Conservation (phyloP, 2,329 filamentous ascomycete genomes). For the Chaetomium sp. region DNA sequence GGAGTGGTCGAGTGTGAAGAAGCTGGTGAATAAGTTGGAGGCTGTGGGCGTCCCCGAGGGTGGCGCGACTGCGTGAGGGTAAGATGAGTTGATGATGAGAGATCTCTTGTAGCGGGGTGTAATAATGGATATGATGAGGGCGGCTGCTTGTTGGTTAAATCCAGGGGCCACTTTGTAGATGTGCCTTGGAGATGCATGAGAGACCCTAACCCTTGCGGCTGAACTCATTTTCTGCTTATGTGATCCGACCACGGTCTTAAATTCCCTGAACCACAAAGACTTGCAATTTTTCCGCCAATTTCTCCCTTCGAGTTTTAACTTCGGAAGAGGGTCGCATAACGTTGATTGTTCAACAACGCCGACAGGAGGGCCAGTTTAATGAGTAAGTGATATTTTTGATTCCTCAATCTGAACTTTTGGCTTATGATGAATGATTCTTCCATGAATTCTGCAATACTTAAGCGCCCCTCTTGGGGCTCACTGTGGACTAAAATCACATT, state of each 20-base stretch:
- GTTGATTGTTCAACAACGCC: too few relatives aligned
- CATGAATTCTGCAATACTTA: constrained; percentile 47
- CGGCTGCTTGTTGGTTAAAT: background rate
- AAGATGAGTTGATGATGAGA: constrained; percentile 27
- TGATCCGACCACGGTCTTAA: too few relatives aligned
- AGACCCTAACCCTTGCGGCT: too few relatives aligned
- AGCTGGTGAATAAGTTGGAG: constrained; percentile 72
- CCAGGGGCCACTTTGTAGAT: too few relatives aligned
- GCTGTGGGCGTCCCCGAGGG: constrained; percentile 34
- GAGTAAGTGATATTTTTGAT: constrained; percentile 6
- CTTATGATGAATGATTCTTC: constrained; percentile 28
- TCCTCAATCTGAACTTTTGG: background rate
- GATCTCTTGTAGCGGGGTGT: background rate
- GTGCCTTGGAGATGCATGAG: too few relatives aligned
- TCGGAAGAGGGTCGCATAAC: too few relatives aligned
- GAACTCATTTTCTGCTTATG: too few relatives aligned
- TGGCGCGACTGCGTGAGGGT: constrained; percentile 32
- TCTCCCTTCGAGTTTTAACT: too few relatives aligned
- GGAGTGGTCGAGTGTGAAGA: constrained; percentile 92
- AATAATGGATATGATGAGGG: background rate
- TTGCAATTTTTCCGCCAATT: too few relatives aligned
- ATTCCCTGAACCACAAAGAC: too few relatives aligned
- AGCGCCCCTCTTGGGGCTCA: constrained; percentile 18
- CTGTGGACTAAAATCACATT: constrained; percentile 22
- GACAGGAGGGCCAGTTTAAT: background rate